Percentiles rank a stretch among this genome's conserved stretches.
These are phyloP conservation scores for Gonapodya prolifera DNA, from an alignment of 192 early-diverging fungal species.

Conservation along the genomic window DNA sequence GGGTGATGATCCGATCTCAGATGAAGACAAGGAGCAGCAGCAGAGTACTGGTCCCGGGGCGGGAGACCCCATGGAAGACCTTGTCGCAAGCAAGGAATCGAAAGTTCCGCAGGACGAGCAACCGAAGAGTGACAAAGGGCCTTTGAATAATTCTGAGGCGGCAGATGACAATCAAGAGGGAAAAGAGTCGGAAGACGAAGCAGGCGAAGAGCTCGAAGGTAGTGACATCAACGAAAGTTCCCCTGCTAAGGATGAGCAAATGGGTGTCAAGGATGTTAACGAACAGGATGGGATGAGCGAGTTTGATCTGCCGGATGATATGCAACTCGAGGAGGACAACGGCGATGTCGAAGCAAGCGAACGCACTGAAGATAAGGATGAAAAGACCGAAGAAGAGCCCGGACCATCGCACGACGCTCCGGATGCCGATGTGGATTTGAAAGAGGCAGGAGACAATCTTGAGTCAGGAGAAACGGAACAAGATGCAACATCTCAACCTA, in stretches of 20 bases:
- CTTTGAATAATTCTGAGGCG: not conserved
- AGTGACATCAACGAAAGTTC: not conserved
- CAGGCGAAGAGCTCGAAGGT: constrained; percentile 39
- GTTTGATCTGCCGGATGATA: not conserved
- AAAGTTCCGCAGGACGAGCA: no score
- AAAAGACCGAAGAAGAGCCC: not conserved
- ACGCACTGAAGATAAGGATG: not conserved
- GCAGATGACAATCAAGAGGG: constrained; percentile 42
- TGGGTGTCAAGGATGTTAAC: not conserved
- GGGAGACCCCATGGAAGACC: not conserved
- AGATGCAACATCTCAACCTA: not conserved
- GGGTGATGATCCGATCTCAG: not conserved
- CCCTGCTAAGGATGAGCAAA: not conserved
- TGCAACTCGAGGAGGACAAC: not conserved
- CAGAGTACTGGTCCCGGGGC: not conserved
- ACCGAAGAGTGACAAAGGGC: not conserved
- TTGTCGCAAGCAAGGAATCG: not conserved
- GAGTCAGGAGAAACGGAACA: not conserved
- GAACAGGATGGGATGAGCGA: not conserved
- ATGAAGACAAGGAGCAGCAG: not conserved
- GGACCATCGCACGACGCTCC: constrained; percentile 23
- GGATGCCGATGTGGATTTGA: constrained; percentile 22
- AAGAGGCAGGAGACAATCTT: constrained; percentile 3
- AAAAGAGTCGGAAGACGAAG: constrained; percentile 57
- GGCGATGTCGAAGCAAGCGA: not conserved